Evolutionary conservation across 139 green algal genomes (phyloP), one percentile per base, ranked within the genome.

Genomic region (Coelastrella sp.): DNA sequence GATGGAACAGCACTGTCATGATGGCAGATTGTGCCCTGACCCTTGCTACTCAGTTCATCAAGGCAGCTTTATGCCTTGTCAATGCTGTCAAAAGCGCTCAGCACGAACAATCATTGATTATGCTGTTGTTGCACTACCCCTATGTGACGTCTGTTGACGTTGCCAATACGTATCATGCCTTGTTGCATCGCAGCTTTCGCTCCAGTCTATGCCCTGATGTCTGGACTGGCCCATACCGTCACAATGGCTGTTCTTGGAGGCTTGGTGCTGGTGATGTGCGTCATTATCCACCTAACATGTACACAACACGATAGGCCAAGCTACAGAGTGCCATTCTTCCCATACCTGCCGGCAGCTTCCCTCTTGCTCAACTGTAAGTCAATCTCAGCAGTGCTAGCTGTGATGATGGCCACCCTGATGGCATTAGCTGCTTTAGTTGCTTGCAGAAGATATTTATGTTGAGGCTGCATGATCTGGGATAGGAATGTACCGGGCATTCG

Each of bases 281-380:
- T 81, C 14, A 54, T 20, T 13, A 80, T 89, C 64, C 84, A 81
- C 5, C 13, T 89, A 5, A 89, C 20, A 56, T 89, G 84, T 73
- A 20, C 66, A 0, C 84, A 89, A 54, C 66, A 79, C 59, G 59
- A 90, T 73, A 60, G 59, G 5, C 75, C 74, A 23, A 64, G 14
- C 22, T 90, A 85, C 74, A 61, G 61, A 58, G 75, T 71, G 3
- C 86, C 86, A n/a, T 32, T 85, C 59, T 90, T 85, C 86, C 86
- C 86, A 0, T 90, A 79, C 73, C 5, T 90, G 13, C 86, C 86
- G 8, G 86, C 22, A 20, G 32, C n/a, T 5, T 90, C 86, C 4
- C 74, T 90, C 16, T 32, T 90, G n/a, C 75, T 83, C 23, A 90
- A 90, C 75, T 83, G 32, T 47, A 71, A 13, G 61, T 71, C 1